A percentile compares a stretch with the other conserved stretches of the same genome.
Conservation (phyloP, 2,329 filamentous ascomycete species). For the Lecanicillium sp. region DNA sequence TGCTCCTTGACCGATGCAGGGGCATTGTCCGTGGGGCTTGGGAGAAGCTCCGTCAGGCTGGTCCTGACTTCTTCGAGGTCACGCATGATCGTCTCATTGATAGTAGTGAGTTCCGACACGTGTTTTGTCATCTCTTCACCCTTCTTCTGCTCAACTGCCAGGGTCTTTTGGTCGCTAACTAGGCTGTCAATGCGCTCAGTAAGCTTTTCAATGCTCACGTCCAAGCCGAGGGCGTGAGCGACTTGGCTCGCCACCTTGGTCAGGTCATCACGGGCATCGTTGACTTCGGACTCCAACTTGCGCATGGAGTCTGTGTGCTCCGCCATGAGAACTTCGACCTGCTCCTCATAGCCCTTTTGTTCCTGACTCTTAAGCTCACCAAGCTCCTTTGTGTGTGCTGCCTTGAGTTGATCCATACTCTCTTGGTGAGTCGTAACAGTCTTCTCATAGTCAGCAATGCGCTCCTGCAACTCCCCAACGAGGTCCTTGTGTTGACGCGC, state of each 20-base stretch:
- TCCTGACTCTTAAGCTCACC: constrained; percentile 38
- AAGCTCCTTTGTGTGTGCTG: constrained; percentile 41
- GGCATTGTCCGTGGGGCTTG: constrained; percentile 33
- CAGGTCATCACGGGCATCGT: constrained; percentile 57
- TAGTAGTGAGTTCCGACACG: constrained; percentile 46
- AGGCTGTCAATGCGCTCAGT: constrained; percentile 52
- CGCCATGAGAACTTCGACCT: constrained; percentile 48
- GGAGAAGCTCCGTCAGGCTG: constrained; percentile 43
- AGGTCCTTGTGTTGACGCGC: constrained; percentile 37
- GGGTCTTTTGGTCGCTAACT: constrained; percentile 48
- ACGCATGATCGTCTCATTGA: constrained; percentile 50
- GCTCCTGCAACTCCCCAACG: constrained; percentile 44
- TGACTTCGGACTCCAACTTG: constrained; percentile 52
- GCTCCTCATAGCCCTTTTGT: constrained; percentile 47
- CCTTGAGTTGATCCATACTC: constrained; percentile 38
- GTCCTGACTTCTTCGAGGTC: constrained; percentile 55
- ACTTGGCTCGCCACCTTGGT: constrained; percentile 57
- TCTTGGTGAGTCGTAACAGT: constrained; percentile 47
- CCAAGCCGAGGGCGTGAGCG: constrained; percentile 48
- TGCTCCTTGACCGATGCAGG: constrained; percentile 45
- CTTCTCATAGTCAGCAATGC: constrained; percentile 52
- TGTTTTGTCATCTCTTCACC: constrained; percentile 46
- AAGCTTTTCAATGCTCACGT: constrained; percentile 61
- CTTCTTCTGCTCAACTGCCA: constrained; percentile 51
- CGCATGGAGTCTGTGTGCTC: constrained; percentile 50